Evolutionary conservation across 495 filamentous ascomycete species (phyloP).

Genomic region (Penicillium mononematosum): DNA sequence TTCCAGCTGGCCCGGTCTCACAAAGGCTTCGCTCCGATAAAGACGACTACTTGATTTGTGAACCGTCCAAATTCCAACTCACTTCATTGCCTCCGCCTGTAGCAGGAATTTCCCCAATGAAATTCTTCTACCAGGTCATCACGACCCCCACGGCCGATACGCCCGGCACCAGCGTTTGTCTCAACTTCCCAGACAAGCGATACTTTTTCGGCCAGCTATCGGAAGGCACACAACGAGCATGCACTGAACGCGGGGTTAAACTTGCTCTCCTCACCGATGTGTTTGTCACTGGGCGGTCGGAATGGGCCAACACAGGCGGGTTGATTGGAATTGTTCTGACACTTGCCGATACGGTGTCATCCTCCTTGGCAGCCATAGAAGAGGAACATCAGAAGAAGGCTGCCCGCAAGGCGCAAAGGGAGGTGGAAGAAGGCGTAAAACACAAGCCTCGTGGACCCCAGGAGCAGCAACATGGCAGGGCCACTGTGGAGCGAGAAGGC

Average conservation of each 20-base stretch:
- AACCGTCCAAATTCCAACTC: conserved; percentile 20
- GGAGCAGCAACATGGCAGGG: not conserved
- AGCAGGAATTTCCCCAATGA: conserved; percentile 52
- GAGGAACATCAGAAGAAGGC: conserved; percentile 34
- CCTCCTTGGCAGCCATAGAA: conserved; percentile 30
- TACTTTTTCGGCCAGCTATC: conserved; percentile 85
- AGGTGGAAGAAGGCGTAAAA: conserved; percentile 6
- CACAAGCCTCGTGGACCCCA: not conserved
- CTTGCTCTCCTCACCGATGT: conserved; percentile 65
- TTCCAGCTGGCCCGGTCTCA: conserved; percentile 9
- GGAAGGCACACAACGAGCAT: conserved; percentile 82
- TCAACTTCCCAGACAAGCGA: conserved; percentile 75
- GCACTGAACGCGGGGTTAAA: conserved; percentile 60
- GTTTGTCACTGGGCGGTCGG: conserved; percentile 74
- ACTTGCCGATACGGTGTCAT: conserved; percentile 61
- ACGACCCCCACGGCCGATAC: conserved; percentile 89
- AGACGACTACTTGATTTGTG: conserved; percentile 31
- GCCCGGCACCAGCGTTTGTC: conserved; percentile 69
- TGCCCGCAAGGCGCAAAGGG: conserved; percentile 18
- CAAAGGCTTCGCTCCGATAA: not conserved
- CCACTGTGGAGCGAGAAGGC: conserved; percentile 13
- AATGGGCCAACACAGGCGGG: conserved; percentile 77
- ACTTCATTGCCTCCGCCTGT: not conserved
- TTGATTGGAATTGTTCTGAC: conserved; percentile 81
- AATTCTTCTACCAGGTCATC: conserved; percentile 66